phyloP scores from a whole-genome alignment of 2,329 filamentous ascomycete species.

The Colletotrichum cordylinicola region DNA sequence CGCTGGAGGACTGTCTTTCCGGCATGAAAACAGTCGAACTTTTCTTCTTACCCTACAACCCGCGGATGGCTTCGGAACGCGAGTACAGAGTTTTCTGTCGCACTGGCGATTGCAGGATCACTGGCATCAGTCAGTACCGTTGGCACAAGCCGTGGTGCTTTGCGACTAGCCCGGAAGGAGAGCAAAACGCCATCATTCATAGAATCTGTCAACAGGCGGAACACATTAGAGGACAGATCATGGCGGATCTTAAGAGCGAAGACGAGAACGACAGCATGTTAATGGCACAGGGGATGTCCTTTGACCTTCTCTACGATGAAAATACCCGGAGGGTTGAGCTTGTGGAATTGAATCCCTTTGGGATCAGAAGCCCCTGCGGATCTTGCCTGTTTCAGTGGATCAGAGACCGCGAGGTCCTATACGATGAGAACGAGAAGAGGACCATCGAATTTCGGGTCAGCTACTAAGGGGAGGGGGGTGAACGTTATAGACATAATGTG shows the following conservation, averaged over 20 bases:
- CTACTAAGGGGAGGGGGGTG: background rate
- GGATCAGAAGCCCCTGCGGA: conserved; percentile 47
- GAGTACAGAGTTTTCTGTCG: conserved; percentile 52
- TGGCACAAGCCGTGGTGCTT: conserved; percentile 43
- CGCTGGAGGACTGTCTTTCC: background rate
- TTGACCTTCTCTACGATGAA: conserved; percentile 46
- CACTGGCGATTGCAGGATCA: conserved; percentile 34
- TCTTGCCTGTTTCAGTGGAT: conserved; percentile 53
- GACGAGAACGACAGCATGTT: background rate
- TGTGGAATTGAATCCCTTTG: conserved; percentile 53
- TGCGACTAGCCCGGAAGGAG: background rate
- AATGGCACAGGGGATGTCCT: conserved; percentile 42
- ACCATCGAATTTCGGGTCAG: background rate
- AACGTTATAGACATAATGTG: background rate
- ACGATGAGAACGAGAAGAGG: conserved; percentile 29
- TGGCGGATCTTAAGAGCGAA: background rate
- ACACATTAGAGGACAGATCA: background rate
- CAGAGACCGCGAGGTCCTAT: conserved; percentile 38
- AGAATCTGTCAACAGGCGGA: background rate
- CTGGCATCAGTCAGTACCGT: conserved; percentile 45
- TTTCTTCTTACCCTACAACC: background rate
- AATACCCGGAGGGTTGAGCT: conserved; percentile 30
- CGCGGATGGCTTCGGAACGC: conserved; percentile 37
- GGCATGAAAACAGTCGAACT: background rate
- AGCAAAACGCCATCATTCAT: background rate